Evolutionary conservation across 495 filamentous ascomycete species (phyloP).

Genomic region (Melanomma pulvis-pyrius): DNA sequence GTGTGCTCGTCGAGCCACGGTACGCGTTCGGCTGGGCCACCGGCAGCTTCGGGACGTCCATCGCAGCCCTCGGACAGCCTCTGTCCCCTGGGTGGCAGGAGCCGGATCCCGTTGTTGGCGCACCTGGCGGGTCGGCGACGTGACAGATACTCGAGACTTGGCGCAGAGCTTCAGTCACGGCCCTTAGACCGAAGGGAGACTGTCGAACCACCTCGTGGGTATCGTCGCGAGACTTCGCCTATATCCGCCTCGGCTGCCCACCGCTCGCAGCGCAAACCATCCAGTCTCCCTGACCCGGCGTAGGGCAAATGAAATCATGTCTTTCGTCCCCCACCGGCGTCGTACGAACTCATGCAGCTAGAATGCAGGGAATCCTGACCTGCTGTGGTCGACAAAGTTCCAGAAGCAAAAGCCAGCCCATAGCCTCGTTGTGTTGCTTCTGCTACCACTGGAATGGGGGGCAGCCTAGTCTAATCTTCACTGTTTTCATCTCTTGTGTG

Average conservation of each 20-base stretch:
- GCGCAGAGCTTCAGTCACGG: background rate
- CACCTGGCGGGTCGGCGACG: too few species aligned
- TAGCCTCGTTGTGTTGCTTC: background rate
- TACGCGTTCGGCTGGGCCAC: too few species aligned
- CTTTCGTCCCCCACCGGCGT: background rate
- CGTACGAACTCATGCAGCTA: conserved; percentile 1
- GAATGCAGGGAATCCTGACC: conserved; percentile 1
- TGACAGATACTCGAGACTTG: background rate
- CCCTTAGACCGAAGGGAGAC: background rate
- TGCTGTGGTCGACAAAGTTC: conserved; percentile 3
- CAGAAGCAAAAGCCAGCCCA: conserved; percentile 15
- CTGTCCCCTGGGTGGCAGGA: too few species aligned
- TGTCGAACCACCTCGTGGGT: too few species aligned
- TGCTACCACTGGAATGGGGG: too few species aligned
- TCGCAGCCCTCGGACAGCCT: too few species aligned
- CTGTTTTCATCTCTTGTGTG: background rate
- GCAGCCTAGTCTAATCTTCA: background rate
- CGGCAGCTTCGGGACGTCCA: too few species aligned
- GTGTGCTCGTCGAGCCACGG: background rate
- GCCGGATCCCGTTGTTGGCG: too few species aligned
- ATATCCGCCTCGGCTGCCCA: background rate
- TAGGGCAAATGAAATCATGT: background rate
- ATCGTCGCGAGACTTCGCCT: background rate
- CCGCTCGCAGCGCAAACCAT: too few species aligned
- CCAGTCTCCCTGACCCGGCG: background rate